Evolutionary conservation across 306 rosid genomes (phyloP).

Genomic region (Sindora glabra): DNA sequence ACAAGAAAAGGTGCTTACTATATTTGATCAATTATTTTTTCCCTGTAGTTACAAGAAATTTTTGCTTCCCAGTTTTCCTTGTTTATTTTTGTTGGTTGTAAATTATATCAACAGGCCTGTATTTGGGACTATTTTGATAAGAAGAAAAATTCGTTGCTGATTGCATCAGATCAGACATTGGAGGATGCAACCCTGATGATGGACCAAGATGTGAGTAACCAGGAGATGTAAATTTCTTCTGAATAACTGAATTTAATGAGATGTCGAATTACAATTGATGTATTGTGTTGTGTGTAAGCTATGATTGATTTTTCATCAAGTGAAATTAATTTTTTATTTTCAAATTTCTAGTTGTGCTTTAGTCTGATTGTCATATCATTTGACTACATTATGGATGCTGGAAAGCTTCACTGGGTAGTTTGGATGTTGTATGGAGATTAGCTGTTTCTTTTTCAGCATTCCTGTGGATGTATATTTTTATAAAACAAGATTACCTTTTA

Average conservation of each 20-base stretch:
- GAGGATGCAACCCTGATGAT: slow-evolving; percentile 71
- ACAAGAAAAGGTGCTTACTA: slow-evolving; percentile 50
- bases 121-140: slow-evolving; percentile 86
- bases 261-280: not conserved
- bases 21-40: not conserved
- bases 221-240: slow-evolving; percentile 4
- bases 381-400: not conserved
- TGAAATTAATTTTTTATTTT: not conserved
- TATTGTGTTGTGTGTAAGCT: not conserved
- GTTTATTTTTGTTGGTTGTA: slow-evolving; percentile 5
- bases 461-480: not conserved
- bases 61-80: not conserved
- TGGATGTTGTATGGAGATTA: slow-evolving; percentile 8
- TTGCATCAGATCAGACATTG: slow-evolving; percentile 47
- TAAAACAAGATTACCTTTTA: not conserved
- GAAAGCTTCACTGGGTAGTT: not conserved
- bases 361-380: not conserved
- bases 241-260: slow-evolving; percentile 5
- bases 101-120: slow-evolving; percentile 36
- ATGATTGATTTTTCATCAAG: not conserved
- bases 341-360: not conserved
- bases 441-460: slow-evolving; percentile 3
- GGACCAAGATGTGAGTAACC: slow-evolving; percentile 85
- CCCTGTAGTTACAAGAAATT: slow-evolving; percentile 10
- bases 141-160: slow-evolving; percentile 30